Conservation (phyloP, 2,329 filamentous ascomycete species). For the Aspergillus sp. region DNA sequence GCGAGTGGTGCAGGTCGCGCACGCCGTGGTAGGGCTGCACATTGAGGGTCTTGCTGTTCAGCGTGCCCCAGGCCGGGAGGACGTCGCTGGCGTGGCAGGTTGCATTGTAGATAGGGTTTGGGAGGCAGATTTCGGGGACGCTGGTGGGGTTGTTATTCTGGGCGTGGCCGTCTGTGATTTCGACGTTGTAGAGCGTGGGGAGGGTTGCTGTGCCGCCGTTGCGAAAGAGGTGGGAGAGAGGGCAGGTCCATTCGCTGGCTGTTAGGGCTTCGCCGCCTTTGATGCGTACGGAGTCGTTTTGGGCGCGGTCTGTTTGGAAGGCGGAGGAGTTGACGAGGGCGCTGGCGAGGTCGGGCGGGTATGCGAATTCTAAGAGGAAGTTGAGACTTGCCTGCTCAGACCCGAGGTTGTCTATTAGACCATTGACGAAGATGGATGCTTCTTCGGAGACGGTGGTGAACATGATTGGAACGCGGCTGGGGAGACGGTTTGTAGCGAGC, state of each 20-base stretch:
- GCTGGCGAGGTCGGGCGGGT: slow-evolving; percentile 15
- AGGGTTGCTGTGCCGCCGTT: slow-evolving; percentile 11
- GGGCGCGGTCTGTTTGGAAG: slow-evolving; percentile 14
- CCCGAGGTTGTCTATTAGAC: slow-evolving; percentile 12
- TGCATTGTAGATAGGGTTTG: slow-evolving; percentile 26
- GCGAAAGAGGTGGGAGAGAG: slow-evolving; percentile 17
- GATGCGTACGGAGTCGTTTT: slow-evolving; percentile 21
- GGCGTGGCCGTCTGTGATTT: slow-evolving; percentile 24
- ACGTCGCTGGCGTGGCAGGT: slow-evolving; percentile 28
- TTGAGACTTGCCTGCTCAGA: slow-evolving; percentile 11
- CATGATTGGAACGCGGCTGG: slow-evolving; percentile 27
- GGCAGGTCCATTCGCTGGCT: slow-evolving; percentile 21
- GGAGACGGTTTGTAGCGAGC: slow-evolving; percentile 18
- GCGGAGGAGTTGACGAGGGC: slow-evolving; percentile 14
- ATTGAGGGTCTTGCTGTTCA: slow-evolving; percentile 23
- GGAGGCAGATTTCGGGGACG: slow-evolving; percentile 23
- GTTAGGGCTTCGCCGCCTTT: slow-evolving; percentile 14
- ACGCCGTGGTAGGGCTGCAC: slow-evolving; percentile 25
- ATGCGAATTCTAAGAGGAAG: slow-evolving; percentile 16
- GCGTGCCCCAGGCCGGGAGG: slow-evolving; percentile 27
- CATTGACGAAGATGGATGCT: slow-evolving; percentile 19
- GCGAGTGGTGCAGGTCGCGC: slow-evolving; percentile 22
- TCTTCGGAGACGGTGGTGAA: slow-evolving; percentile 29
- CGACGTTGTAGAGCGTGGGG: slow-evolving; percentile 21
- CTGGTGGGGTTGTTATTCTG: slow-evolving; percentile 9